Percentiles rank a stretch among this genome's conserved stretches.
phyloP scores from a whole-genome alignment of 1,284 basidiomycete species.

The Ceratobasidium sp. region DNA sequence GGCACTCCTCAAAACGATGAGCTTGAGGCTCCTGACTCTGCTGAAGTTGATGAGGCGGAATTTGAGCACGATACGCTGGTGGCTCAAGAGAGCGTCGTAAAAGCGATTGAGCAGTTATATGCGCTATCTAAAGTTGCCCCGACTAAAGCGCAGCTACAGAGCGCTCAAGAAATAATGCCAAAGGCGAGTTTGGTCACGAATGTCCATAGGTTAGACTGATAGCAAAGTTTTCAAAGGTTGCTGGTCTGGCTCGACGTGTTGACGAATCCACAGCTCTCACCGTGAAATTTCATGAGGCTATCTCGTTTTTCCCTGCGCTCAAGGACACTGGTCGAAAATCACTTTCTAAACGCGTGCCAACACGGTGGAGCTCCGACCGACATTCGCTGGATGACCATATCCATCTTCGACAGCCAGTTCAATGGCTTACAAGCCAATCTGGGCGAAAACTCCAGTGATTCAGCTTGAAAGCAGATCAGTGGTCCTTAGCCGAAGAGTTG shows the following conservation, averaged over 20 bases:
- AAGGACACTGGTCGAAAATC: neutral
- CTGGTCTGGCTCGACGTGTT: conserved; percentile 21
- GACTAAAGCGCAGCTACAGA: too few relatives aligned
- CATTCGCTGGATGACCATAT: conserved; percentile 1
- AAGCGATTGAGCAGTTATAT: too few relatives aligned
- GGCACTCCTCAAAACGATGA: too few relatives aligned
- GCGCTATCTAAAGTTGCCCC: too few relatives aligned
- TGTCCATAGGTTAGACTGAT: too few relatives aligned
- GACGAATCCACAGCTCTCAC: neutral
- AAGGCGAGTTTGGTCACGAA: too few relatives aligned
- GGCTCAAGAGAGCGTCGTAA: too few relatives aligned
- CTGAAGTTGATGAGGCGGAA: too few relatives aligned
- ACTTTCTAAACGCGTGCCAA: neutral
- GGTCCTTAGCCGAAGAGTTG: neutral
- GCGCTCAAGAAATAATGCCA: too few relatives aligned
- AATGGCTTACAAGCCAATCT: neutral
- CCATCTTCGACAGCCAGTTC: neutral
- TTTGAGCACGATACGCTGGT: too few relatives aligned
- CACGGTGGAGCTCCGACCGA: conserved; percentile 6
- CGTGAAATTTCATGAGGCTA: neutral
- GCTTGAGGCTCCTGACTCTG: too few relatives aligned
- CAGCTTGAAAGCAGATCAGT: neutral
- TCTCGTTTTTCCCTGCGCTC: neutral
- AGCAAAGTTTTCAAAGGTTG: neutral
- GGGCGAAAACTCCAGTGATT: neutral